Base-by-base conservation (phyloP, 2,329 filamentous ascomycete genomes). In the Ceratocystis lukuohia region DNA sequence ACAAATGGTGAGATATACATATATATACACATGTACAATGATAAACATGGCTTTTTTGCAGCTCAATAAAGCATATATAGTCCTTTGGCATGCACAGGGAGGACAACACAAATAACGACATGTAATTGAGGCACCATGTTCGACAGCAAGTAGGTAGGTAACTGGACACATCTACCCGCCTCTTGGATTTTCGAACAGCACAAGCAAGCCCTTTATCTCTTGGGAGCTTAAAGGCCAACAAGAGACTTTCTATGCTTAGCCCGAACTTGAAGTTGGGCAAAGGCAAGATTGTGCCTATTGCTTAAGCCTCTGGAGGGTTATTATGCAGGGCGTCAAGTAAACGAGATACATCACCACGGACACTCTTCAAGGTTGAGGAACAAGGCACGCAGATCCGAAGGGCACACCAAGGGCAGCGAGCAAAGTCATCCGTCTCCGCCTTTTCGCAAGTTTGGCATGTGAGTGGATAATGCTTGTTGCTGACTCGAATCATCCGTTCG, bases 351-450 rank as follows among this genome's bases (percentile, higher is more conserved):
- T 83, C 77, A 28, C 77, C 75, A 48, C 75, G 74, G 61, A 77
- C 74, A 28, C 71, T 71, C 30, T 76, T 74, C 65, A 84, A 72
- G 25, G 74, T 71, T 12, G 74, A 76, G 48, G 75, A 71, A 70
- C 82, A 85, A 1, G 73, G 69, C 41, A 76, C 75, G 72, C 82
- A 85, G 67, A 84, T 77, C 64, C 81, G 78, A 61, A 84, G 70
- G 67, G 77, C 75, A 72, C 81, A 84, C 72, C 79, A 81, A 15
- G 73, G 73, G 71, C 81, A 84, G 45, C 81, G 78, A 69, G 77
- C 73, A 57, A 77, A 75, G 5, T 71, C 70, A 67, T 83, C 80
- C 64, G 76, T 76, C 25, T 68, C 67, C 4, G 64, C 67, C 15
- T 56, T 61, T 17, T 61, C 22, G 72, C 82, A 85, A 2, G 78